phyloP scores from a whole-genome alignment of 2,329 filamentous ascomycete species.

The Cytospora schulzeri region DNA sequence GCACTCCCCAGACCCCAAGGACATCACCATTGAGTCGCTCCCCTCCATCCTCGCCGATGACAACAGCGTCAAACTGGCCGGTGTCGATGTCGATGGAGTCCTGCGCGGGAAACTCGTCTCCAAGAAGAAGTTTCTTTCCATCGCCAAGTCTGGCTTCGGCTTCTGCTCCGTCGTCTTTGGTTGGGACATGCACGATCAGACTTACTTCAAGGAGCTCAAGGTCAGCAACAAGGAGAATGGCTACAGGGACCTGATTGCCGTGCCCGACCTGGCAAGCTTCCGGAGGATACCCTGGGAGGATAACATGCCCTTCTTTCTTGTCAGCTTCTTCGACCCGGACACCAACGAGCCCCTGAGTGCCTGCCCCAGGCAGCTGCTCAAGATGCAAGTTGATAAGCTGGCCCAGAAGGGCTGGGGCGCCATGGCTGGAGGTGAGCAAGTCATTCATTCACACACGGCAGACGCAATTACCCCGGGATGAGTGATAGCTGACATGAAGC shows the following conservation, averaged over 20 bases:
- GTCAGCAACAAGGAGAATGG: conserved; percentile 91
- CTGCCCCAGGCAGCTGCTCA: conserved; percentile 77
- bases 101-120: conserved; percentile 88
- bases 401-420: conserved; percentile 72
- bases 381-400: conserved; percentile 67
- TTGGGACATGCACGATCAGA: conserved; percentile 96
- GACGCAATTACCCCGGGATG: no score
- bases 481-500: not conserved
- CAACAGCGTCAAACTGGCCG: conserved; percentile 81
- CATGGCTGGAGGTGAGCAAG: conserved; percentile 79
- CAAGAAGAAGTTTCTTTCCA: conserved; percentile 88
- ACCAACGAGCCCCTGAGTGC: conserved; percentile 71
- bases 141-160: conserved; percentile 80
- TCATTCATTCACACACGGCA: not conserved
- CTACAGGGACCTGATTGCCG: conserved; percentile 81
- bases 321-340: conserved; percentile 83
- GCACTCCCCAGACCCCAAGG: conserved; percentile 26
- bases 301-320: conserved; percentile 80
- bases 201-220: conserved; percentile 80
- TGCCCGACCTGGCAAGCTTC: conserved; percentile 77
- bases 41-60: conserved; percentile 70
- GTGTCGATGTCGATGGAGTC: conserved; percentile 83
- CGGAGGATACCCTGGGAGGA: conserved; percentile 90
- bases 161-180: conserved; percentile 95
- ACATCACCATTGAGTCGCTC: conserved; percentile 65